A percentile compares a stretch with the other conserved stretches of the same genome.
phyloP scores from a whole-genome alignment of 495 filamentous ascomycete genomes.

The Penicillium maclennaniae region DNA sequence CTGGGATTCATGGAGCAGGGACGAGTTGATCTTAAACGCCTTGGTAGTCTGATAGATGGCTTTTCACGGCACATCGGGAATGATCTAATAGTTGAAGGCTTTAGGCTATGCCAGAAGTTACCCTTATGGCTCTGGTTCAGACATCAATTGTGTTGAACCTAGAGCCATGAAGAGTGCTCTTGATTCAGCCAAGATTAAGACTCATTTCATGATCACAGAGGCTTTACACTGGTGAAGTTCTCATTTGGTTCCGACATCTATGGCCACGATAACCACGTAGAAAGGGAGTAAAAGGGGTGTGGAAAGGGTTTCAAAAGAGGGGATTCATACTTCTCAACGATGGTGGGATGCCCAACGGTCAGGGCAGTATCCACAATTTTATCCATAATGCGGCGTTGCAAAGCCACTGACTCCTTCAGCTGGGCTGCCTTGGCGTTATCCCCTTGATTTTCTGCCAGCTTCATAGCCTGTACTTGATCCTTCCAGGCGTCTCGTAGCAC shows the following conservation, averaged over 20 bases:
- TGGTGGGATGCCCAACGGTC: slow-evolving; percentile 58
- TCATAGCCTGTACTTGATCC: slow-evolving; percentile 53
- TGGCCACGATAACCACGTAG: slow-evolving; percentile 27
- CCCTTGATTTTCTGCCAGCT: slow-evolving; percentile 52
- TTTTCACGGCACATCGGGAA: not conserved
- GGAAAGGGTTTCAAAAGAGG: slow-evolving; percentile 2
- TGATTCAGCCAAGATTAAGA: slow-evolving; percentile 28
- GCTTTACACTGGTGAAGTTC: slow-evolving; percentile 34
- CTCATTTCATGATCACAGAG: slow-evolving; percentile 22
- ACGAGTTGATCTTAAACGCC: not conserved
- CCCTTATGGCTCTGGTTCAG: not conserved
- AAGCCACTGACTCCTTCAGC: slow-evolving; percentile 47
- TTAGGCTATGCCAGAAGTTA: not conserved
- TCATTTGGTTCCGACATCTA: slow-evolving; percentile 36
- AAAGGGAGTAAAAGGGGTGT: slow-evolving; percentile 2
- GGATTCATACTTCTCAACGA: slow-evolving; percentile 60
- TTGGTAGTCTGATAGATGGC: not conserved
- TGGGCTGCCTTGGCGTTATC: slow-evolving; percentile 37
- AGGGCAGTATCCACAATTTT: slow-evolving; percentile 56
- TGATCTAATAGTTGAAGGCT: not conserved
- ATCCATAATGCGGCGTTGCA: slow-evolving; percentile 57
- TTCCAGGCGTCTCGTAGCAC: slow-evolving; percentile 61
- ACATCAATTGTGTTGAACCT: slow-evolving; percentile 4
- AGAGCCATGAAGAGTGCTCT: slow-evolving; percentile 11
- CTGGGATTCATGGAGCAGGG: not conserved